Evolutionary conservation across 345 rosid genomes (phyloP), one percentile per base, ranked within the genome.

Genomic region (Physaria fendleri): DNA sequence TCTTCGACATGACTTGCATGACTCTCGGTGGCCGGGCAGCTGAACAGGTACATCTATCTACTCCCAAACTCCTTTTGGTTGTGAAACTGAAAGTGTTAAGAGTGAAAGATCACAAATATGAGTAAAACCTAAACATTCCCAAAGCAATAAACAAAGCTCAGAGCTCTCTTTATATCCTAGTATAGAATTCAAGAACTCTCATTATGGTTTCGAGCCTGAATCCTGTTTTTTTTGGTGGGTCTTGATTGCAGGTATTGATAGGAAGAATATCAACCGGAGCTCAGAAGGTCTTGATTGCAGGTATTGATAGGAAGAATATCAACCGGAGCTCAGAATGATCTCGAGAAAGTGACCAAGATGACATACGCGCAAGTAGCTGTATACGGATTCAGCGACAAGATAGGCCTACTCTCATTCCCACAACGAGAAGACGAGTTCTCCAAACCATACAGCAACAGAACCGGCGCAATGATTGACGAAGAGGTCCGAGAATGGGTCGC

Each of bases 11-110:
- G 84, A 89, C 97, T 5, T 93, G 97, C 71, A 82, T 89, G 99
- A 93, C 97, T 41, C 92, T 93, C 3, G 99, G 99, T 10, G 99
- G 99, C 27, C 82, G 96, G 68, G 99, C 99, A 17, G 92, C 97
- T 16, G 99, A 93, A 69, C 92, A 93, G 95, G 98, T 88, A 64
- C 65, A 57, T 15, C 24, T 44, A 20, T 25, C 62, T 27, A 37
- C 27, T 14, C 16, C 41, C 49, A 65, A n/a, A 25, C 41, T 33
- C 22, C 23, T 10, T 25, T 38, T 18, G 48, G 48, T 15, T 35
- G 24, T 13, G 54, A 54, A 34, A 44, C 39, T 56, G 60, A 4
- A 16, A 16, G 34, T 30, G 42, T 51, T 35, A 30, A 20, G 42
- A 21, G 59, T 63, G 41, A 50, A 20, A 5, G 24, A 50, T 61